Base-by-base conservation (phyloP, 306 rosid species). In the Arachis stenosperma region DNA sequence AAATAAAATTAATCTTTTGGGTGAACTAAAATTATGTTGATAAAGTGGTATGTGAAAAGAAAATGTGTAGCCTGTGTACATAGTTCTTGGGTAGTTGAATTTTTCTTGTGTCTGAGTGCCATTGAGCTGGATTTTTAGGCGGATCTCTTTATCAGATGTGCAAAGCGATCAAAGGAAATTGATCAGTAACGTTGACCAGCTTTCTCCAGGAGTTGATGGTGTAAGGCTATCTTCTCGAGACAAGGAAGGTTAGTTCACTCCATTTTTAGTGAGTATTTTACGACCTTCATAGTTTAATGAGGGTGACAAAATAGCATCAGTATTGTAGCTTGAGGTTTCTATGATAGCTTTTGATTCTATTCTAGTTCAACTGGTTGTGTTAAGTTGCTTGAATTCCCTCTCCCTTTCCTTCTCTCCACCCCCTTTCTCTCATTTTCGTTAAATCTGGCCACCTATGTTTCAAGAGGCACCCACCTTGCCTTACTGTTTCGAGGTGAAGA, bases 221-320 rank as follows among this genome's bases (percentile, higher is more conserved):
- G 93, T 65, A 77, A 81, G 73, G n/a, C 48, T 76, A 70, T 27
- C 69, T 53, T 48, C 79, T 27, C 61, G 80, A 72, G 65, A 50
- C 59, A 81, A 83, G 59, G 87, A 85, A 81, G 97, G 97, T 94
- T 81, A 82, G 79, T 78, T 58, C 61, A 63, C 71, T 71, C 59
- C 42, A 29, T 42, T 33, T 15, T 75, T 56, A 15, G 41, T 43
- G 46, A 36, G 56, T 77, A 73, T 84, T 43, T 71, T 17, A 42
- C 52, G 76, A 55, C 54, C 63, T 60, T 58, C 55, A 37, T 69
- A 58, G 54, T 77, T 80, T 58, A 69, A 69, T 42, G 65, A 65
- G 70, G 51, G 58, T 54, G 57, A 14, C 56, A 63, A 69, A 60
- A 60, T 79, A 44, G 46, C 33, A 44, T 13, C 46, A 74, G 60